A percentile compares a stretch with the other conserved stretches of the same genome.
phyloP scores from a whole-genome alignment of 164 flowering plant species.

The Stephania yunnanensis region DNA sequence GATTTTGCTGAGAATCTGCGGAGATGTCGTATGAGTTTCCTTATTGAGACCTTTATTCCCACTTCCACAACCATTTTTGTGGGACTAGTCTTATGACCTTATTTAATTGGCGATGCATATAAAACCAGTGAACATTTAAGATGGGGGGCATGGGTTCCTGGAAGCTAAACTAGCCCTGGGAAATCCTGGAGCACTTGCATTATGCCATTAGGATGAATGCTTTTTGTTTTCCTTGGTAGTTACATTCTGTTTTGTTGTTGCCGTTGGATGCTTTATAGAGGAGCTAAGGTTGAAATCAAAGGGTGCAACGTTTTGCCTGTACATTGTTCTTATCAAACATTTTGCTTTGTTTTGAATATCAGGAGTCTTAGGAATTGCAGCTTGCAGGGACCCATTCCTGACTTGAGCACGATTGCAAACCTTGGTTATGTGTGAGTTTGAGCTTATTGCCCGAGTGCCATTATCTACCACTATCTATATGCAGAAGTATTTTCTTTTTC shows the following conservation, averaged over 20 bases:
- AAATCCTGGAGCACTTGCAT: not conserved
- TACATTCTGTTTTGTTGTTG: no score
- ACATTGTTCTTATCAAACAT: not conserved
- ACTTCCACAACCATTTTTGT: not conserved
- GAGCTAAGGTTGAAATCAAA: not conserved
- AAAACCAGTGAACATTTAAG: not conserved
- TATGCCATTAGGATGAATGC: no score
- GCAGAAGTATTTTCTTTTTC: not conserved
- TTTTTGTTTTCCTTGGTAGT: no score
- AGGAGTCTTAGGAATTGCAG: slow-evolving; percentile 92
- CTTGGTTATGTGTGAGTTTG: slow-evolving; percentile 64
- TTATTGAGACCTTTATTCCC: not conserved
- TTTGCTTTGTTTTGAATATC: slow-evolving; percentile 17
- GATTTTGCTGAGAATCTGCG: not conserved
- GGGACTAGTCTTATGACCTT: not conserved
- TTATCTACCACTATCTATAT: not conserved
- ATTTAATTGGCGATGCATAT: not conserved
- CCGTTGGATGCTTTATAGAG: not conserved
- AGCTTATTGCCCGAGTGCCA: not conserved
- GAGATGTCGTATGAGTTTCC: not conserved
- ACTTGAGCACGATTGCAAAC: slow-evolving; percentile 45
- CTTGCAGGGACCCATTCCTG: slow-evolving; percentile 68
- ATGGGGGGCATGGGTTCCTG: no score
- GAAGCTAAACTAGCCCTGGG: not conserved
- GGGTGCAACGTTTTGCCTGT: not conserved